Evolutionary conservation across 257 asterid species (phyloP).

Genomic region (Knoxia roxburghii): DNA sequence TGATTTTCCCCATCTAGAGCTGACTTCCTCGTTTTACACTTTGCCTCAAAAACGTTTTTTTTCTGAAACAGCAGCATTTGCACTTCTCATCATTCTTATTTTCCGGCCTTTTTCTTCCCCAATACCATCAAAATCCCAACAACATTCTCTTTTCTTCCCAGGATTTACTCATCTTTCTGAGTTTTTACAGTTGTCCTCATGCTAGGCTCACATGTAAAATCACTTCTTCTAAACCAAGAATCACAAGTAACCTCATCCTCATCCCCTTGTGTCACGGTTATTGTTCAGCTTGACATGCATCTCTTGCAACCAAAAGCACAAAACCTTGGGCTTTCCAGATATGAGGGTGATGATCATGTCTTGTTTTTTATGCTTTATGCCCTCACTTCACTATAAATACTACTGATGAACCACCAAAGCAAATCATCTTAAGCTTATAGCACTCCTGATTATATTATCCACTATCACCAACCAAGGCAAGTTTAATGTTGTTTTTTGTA

Average conservation of each 20-base stretch:
- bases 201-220: constrained; percentile 22
- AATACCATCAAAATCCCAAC: constrained; percentile 16
- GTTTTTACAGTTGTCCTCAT: background rate
- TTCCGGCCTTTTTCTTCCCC: background rate
- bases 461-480: background rate
- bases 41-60: background rate
- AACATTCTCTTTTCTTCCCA: constrained; percentile 8
- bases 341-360: background rate
- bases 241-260: background rate
- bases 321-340: background rate
- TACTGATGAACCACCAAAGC: background rate
- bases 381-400: background rate
- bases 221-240: background rate
- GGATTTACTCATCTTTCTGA: constrained; percentile 9
- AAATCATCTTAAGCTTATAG: background rate
- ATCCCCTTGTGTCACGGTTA: constrained; percentile 5
- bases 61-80: background rate
- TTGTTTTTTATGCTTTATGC: background rate
- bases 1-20: too few species aligned
- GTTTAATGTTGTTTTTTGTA: background rate
- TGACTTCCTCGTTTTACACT: constrained; percentile 9
- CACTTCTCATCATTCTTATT: background rate
- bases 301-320: background rate
- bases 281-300: background rate
- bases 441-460: too few species aligned